Evolutionary conservation across 2,329 filamentous ascomycete species (phyloP), one percentile per base, ranked within the genome.

Genomic region (Botrytis deweyae): DNA sequence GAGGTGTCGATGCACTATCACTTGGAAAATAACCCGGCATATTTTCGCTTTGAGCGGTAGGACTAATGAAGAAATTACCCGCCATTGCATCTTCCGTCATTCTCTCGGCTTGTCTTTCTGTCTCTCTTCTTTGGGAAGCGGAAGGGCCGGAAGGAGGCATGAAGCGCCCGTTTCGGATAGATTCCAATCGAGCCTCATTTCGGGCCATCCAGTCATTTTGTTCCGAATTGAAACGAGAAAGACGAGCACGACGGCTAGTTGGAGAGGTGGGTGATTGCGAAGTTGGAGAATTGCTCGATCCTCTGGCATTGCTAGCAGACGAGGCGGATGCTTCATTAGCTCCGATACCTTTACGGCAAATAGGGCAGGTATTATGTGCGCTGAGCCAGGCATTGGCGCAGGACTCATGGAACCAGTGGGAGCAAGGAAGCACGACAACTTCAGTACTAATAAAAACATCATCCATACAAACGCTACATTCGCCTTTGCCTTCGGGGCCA

Each of bases 391-490:
- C 86, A 38, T 90, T 87, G 49, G 96, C 92, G 79, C 95, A 98
- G 40, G 88, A 85, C 74, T 91, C 91, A 80, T 98, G 95, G 81
- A 97, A 98, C 93, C 94, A 97, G 80, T 99, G 96, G 74, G 90
- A 92, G 83, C 96, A 99, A 0, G 94, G 94, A 69, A 99, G 83
- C 64, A 91, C 87, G 0, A 92, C 88, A 8, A 95, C 93, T 80
- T 93, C 90, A 44, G 93, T 90, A 18, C 90, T 92, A 52, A 92
- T 80, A 40, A 89, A 87, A 75, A 97, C 91, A 42, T 93, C 89
- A 72, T 98, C 94, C 85, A 98, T 97, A 83, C 96, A 99, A 74
- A 99, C 97, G 52, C 93, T 95, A 82, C 96, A 99, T 80, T 98
- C 95, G 61, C 90, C 91, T 74, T 92, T 93, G 8, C 84, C 83